Evolutionary conservation across 352 stramenopile genomes (phyloP), one percentile per base, ranked within the genome.

Genomic region (Stramenopiles sp.): DNA sequence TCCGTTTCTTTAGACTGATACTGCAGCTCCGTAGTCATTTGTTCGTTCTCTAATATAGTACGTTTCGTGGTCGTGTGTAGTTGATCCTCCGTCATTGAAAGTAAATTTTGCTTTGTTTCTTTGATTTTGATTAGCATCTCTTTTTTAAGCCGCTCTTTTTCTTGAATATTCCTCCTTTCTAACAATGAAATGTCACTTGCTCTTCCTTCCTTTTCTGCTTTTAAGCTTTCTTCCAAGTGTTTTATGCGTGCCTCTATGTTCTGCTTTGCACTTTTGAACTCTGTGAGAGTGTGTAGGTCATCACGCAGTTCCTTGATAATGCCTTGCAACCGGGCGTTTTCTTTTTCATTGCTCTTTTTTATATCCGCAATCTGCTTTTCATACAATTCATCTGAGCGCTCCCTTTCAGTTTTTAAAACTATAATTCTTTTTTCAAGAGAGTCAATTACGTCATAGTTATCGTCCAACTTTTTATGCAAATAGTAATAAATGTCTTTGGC

Each of bases 401-500:
- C 78, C 7, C 80, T 78, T 67, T 85, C 82, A 0, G 55, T 75
- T 14, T 85, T 84, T 14, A 75, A 81, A 0, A 84, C 39, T 25
- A 84, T 82, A 22, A 89, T 81, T 25, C 89, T 86, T 14, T 71
- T 84, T 82, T 94, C 90, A 0, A 94, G 82, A 8, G 83, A 81
- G 0, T 82, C 83, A 27, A 93, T 92, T n/a, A 86, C 82, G 22
- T 89, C 85, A 67, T 94, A 84, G 81, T 92, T 89, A 67, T 88
- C 84, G 81, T 95, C 90, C 27, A 93, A 87, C 67, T 93, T 93
- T 30, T 87, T 86, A 80, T 94, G 89, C 32, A 94, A 89, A 81
- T 94, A 93, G 80, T 91, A 91, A 81, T 94, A 94, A 83, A 94
- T 92, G 30, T 94, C 91, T 14, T 55, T 55, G 14, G 39, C 39